These are phyloP conservation scores for Santalum album DNA, from an alignment of 164 flowering plant species.

Conservation along the genomic window DNA sequence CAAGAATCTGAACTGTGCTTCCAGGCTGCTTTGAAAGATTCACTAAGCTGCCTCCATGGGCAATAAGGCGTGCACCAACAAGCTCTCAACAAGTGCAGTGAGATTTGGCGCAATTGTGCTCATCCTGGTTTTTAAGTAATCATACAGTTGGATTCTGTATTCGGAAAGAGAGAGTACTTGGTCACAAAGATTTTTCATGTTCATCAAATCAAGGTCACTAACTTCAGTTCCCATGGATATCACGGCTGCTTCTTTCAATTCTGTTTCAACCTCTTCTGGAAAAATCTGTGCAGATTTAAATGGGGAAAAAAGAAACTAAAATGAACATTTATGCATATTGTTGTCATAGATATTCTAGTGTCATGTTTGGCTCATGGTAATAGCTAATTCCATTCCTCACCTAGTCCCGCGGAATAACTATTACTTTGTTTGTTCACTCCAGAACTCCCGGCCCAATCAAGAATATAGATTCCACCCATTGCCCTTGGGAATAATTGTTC, in stretches of 20 bases:
- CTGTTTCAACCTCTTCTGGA: constrained; percentile 71
- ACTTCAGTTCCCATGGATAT: constrained; percentile 97
- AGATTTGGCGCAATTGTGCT: constrained; percentile 71
- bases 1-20: constrained; percentile 89
- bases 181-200: constrained; percentile 75
- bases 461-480: too few relatives aligned
- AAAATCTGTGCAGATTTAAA: constrained; percentile 33
- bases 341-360: too few relatives aligned
- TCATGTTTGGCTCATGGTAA: too few relatives aligned
- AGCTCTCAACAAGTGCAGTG: constrained; percentile 81
- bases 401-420: too few relatives aligned
- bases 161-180: constrained; percentile 83
- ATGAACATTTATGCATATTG: too few relatives aligned
- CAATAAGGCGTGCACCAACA: constrained; percentile 90
- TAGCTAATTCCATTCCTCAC: too few relatives aligned
- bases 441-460: too few relatives aligned
- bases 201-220: constrained; percentile 75
- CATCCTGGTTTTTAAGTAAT: constrained; percentile 64
- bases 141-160: constrained; percentile 83
- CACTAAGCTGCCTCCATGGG: constrained; percentile 86
- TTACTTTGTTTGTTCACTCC: too few relatives aligned
- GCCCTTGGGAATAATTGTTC: too few relatives aligned
- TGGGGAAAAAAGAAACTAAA: too few relatives aligned
- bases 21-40: constrained; percentile 93
- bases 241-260: constrained; percentile 72